A percentile compares a stretch with the other conserved stretches of the same genome.
These are phyloP conservation scores for Aegle marmelos DNA, from an alignment of 345 rosid genomes.

Conservation along the genomic window DNA sequence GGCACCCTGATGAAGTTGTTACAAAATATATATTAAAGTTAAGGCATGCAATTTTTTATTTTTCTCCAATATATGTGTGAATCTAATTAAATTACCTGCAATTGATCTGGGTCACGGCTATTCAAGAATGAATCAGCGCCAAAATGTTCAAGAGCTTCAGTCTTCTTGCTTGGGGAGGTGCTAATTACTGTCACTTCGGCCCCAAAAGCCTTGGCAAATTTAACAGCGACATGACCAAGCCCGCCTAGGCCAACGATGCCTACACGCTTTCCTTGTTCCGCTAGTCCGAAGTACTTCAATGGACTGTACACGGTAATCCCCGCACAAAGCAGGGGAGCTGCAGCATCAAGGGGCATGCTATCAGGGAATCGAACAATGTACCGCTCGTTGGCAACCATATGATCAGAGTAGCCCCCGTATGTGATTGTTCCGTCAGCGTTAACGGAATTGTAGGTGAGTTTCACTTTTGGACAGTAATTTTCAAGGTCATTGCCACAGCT, in stretches of 20 bases:
- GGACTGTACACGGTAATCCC: constrained; percentile 8
- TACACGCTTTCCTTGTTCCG: not conserved
- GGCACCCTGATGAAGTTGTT: constrained; percentile 18
- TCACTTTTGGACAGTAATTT: not conserved
- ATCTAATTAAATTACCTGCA: not conserved
- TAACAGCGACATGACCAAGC: constrained; percentile 5
- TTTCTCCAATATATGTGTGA: too few species aligned
- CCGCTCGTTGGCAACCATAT: not conserved
- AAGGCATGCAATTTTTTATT: too few species aligned
- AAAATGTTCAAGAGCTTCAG: not conserved
- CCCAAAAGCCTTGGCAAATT: constrained; percentile 8
- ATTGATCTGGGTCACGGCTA: not conserved
- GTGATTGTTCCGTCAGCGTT: not conserved
- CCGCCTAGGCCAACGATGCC: constrained; percentile 11
- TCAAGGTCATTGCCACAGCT: constrained; percentile 1
- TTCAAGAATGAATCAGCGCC: constrained; percentile 8
- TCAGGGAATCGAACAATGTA: not conserved
- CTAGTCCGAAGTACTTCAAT: not conserved
- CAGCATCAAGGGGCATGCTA: not conserved
- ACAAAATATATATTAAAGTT: too few species aligned
- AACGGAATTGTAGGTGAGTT: not conserved
- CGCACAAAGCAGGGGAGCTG: constrained; percentile 6
- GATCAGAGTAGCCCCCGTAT: not conserved
- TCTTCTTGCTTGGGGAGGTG: not conserved
- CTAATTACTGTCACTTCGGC: constrained; percentile 5